These are phyloP conservation scores for Blastobotrys capitulatus DNA, from an alignment of 1,139 yeast species.

Conservation along the genomic window DNA sequence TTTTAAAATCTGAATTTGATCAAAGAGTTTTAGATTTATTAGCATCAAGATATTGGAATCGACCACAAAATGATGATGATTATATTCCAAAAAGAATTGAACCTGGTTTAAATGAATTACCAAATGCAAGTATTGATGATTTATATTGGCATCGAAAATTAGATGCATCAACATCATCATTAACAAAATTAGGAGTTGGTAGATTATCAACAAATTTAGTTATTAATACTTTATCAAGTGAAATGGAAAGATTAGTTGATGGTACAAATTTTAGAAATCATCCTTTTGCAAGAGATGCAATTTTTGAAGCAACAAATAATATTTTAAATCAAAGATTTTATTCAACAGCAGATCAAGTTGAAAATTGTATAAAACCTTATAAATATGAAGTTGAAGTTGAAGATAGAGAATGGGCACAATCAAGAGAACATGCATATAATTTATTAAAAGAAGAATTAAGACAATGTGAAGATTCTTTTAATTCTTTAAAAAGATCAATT, in stretches of 20 bases:
- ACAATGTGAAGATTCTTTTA: conserved; percentile 69
- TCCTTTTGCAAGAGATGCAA: conserved; percentile 76
- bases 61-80: conserved; percentile 36
- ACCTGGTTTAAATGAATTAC: conserved; percentile 51
- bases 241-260: conserved; percentile 67
- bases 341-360: conserved; percentile 97
- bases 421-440: conserved; percentile 71
- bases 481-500: conserved; percentile 58
- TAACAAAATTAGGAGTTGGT: conserved; percentile 92
- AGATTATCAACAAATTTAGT: conserved; percentile 78
- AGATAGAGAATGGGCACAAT: conserved; percentile 84
- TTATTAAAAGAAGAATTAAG: conserved; percentile 77
- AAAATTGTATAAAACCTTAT: conserved; percentile 94
- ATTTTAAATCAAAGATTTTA: conserved; percentile 75
- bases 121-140: conserved; percentile 56
- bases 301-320: conserved; percentile 76
- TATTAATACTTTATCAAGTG: conserved; percentile 72
- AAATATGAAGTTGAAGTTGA: conserved; percentile 96
- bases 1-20: conserved; percentile 79
- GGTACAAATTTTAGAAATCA: conserved; percentile 75
- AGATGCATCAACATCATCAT: conserved; percentile 73
- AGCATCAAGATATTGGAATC: conserved; percentile 92
- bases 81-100: conserved; percentile 28
- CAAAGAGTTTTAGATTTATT: conserved; percentile 80
- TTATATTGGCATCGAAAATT: conserved; percentile 83